Base-by-base conservation (phyloP, 768 basidiomycete genomes). In the Candolleomyces eurysporus region DNA sequence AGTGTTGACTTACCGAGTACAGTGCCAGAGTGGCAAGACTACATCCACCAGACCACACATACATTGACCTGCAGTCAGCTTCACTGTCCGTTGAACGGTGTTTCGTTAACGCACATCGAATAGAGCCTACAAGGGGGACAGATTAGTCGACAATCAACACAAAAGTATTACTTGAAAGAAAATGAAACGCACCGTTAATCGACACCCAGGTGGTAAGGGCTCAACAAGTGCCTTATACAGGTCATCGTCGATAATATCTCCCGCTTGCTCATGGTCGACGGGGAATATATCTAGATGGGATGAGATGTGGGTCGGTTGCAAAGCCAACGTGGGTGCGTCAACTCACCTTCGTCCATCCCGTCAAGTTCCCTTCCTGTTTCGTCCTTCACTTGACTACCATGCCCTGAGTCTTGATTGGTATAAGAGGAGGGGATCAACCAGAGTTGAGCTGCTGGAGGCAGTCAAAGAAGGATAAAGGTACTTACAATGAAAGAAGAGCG, bases 371-470 rank as follows among this genome's bases (percentile, higher is more conserved):
- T 91, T 5, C 91, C 91, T 64, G 90, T 81, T 1, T 74, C 63
- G 72, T 97, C 94, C 57, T 79, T 79, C 3, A 88, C 86, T 69
- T 96, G 95, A 11, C 95, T 96, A n/a, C 97, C 96, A 67, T 98
- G 96, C 0, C 96, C 96, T 0, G 95, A 96, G 73, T 93, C 90
- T 91, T 19, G 19, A 9, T 9, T 21, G 19, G 14, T 17, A 5
- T 17, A 17, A 1, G 13, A 9, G 19, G 16, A 46, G 6, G 45
- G n/a, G n/a, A 3, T 14, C 26, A 8, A 40, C 5, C 1, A 2
- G 39, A 19, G 26, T 4, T 13, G 19, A 10, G 26, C 4, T 9
- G 6, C 26, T 13, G 14, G 48, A 30, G 16, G 26, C 26, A 26
- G 48, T 16, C 39, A 42, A 14, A 40, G 3, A 16, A 22, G 58